phyloP scores from a whole-genome alignment of 352 stramenopile species.

The Discostella stelligera region DNA sequence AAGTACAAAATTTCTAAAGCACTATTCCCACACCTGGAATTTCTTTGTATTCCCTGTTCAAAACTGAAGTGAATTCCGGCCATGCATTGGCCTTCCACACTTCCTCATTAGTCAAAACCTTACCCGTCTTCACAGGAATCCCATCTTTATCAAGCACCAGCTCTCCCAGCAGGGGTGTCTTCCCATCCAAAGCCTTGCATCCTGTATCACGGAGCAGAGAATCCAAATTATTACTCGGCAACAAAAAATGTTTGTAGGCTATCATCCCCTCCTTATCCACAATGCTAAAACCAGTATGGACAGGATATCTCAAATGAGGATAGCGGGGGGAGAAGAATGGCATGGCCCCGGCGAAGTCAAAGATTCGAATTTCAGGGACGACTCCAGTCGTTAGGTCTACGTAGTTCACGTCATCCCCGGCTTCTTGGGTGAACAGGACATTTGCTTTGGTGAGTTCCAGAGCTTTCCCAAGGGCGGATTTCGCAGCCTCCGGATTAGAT shows the following conservation, averaged over 20 bases:
- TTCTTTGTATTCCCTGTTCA: conserved; percentile 76
- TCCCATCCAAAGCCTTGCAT: conserved; percentile 42
- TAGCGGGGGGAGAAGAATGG: conserved; percentile 76
- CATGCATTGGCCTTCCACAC: conserved; percentile 61
- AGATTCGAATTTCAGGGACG: conserved; percentile 74
- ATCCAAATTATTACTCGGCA: conserved; percentile 63
- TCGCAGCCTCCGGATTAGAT: conserved; percentile 51
- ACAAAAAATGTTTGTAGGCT: conserved; percentile 67
- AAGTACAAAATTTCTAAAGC: conserved; percentile 49
- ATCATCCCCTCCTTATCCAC: conserved; percentile 71
- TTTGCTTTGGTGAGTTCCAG: conserved; percentile 76
- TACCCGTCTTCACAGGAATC: conserved; percentile 61
- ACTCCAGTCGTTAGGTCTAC: conserved; percentile 63
- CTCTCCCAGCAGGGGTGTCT: conserved; percentile 69
- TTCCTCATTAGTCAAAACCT: conserved; percentile 74
- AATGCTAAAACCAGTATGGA: conserved; percentile 81
- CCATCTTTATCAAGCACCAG: conserved; percentile 59
- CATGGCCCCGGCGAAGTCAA: conserved; percentile 69
- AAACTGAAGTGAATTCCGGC: conserved; percentile 65
- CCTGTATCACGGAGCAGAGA: conserved; percentile 38
- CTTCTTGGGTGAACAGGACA: conserved; percentile 76
- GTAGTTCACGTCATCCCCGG: conserved; percentile 76
- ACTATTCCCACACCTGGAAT: conserved; percentile 74
- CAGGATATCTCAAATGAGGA: conserved; percentile 70
- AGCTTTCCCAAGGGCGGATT: conserved; percentile 58